phyloP scores from a whole-genome alignment of 2,329 filamentous ascomycete genomes.

The Aspergillus latus region DNA sequence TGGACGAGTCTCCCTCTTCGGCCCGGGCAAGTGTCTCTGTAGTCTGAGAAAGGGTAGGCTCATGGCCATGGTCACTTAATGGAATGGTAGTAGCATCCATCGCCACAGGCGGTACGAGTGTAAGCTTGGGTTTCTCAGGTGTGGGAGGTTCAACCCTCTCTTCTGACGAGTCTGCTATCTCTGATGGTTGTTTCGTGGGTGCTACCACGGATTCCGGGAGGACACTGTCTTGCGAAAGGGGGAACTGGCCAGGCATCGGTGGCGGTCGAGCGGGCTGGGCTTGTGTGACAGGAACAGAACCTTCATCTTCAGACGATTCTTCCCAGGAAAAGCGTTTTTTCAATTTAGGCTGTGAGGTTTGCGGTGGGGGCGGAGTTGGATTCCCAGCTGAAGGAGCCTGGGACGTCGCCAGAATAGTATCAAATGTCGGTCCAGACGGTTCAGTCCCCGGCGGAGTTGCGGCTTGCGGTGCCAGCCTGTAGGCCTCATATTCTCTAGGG shows the following conservation, averaged over 20 bases:
- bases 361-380: conserved; percentile 10
- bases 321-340: conserved; percentile 49
- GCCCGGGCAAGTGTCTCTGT: conserved; percentile 6
- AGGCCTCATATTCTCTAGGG: conserved; percentile 40
- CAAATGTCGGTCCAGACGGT: conserved; percentile 15
- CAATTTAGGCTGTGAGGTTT: conserved; percentile 26
- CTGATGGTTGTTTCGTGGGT: conserved; percentile 10
- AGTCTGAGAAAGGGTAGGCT: conserved; percentile 16
- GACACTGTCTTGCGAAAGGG: conserved; percentile 20
- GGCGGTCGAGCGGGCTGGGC: conserved; percentile 17
- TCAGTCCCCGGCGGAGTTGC: conserved; percentile 21
- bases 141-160: conserved; percentile 7
- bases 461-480: conserved; percentile 33
- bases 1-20: conserved; percentile 12
- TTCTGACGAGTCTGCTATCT: conserved; percentile 12
- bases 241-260: conserved; percentile 24
- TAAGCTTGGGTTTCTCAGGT: conserved; percentile 32
- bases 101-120: conserved; percentile 30
- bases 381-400: conserved; percentile 3
- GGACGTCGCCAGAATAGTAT: conserved; percentile 1
- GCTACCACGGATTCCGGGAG: conserved; percentile 10
- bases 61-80: conserved; percentile 16
- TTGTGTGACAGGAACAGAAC: conserved; percentile 17
- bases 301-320: conserved; percentile 26
- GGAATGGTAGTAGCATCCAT: conserved; percentile 18